Evolutionary conservation across 352 stramenopile genomes (phyloP), one percentile per base, ranked within the genome.

Genomic region (Phytophthora aleatoria): DNA sequence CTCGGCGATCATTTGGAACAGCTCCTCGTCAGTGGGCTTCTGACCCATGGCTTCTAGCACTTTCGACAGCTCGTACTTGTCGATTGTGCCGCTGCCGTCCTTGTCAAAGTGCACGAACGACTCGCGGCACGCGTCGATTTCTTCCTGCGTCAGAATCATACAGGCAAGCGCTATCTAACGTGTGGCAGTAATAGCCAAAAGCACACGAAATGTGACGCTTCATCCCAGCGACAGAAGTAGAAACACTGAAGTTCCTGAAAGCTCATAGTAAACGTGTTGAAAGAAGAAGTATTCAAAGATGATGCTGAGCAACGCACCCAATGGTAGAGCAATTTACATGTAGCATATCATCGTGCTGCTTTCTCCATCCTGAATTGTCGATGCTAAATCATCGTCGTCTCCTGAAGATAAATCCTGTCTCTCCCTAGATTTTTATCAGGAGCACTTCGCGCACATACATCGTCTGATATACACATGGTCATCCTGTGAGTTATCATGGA

Each of bases 41-140:
- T 99, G 95, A 0, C 96, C 96, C 93, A 99, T 99, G 26, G 93
- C 94, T 73, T 99, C 96, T 33, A 99, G 80, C 56, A 99, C 97
- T 58, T 98, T 94, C 7, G 89, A 79, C 30, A 98, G 75, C 65
- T 98, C 83, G 55, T 94, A 91, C 63, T 98, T 95, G 83, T 99
- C 96, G 52, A 99, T 99, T 30, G 92, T 98, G 12, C 96, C 85
- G 33, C 82, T 95, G n/a, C 86, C 79, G 70, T 99, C 97, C 65
- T 97, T 98, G 67, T 99, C 97, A 68, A 99, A 99, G 54, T 97
- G 89, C 45, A 99, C 80, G 67, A 99, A 99, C 13, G 95, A 97
- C 72, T 99, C 94, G 56, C 95, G 83, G 55, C 96, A 99, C 36
- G 86, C 92, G 51, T 99, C 94, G 67, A 98, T 98, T 76, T 99